A percentile compares a stretch with the other conserved stretches of the same genome.
These are phyloP conservation scores for Lichtheimia hyalospora DNA, from an alignment of 371 early-diverging fungal genomes.

Conservation along the genomic window DNA sequence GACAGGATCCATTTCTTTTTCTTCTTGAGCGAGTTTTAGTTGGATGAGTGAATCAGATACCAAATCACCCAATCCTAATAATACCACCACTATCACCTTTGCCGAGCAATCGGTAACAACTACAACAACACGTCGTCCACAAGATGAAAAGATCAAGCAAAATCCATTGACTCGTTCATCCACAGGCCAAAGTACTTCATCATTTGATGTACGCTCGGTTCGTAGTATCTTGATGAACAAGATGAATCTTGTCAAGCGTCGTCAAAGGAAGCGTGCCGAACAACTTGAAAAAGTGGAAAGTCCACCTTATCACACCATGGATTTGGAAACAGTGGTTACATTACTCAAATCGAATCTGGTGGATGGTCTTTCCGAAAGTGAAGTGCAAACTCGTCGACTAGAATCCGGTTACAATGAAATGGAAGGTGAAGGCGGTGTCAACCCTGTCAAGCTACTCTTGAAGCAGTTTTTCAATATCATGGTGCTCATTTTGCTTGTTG, in stretches of 20 bases:
- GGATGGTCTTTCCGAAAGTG: constrained; percentile 61
- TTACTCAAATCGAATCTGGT: constrained; percentile 58
- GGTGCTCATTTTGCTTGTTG: constrained; percentile 78
- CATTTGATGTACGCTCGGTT: constrained; percentile 43
- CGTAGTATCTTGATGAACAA: constrained; percentile 42
- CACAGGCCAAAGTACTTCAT: constrained; percentile 33
- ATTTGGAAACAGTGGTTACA: constrained; percentile 55
- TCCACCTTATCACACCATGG: constrained; percentile 58
- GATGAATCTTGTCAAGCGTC: constrained; percentile 41
- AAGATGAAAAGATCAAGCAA: constrained; percentile 33
- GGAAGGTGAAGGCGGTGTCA: constrained; percentile 68
- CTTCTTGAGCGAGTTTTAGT: no score
- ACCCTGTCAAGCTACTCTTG: constrained; percentile 65
- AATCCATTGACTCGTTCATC: constrained; percentile 32
- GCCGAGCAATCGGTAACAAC: constrained; percentile 18
- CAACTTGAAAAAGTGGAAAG: constrained; percentile 27
- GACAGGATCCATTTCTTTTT: no score
- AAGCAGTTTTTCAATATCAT: constrained; percentile 82
- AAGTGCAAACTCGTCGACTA: constrained; percentile 46
- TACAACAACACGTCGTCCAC: constrained; percentile 2
- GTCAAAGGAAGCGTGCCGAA: constrained; percentile 13
- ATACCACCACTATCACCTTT: constrained; percentile 26
- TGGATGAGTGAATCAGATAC: no score
- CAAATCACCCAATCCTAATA: background rate
- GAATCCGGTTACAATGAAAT: constrained; percentile 76